Base-by-base conservation (phyloP, 139 green algal species). In the Chlorella vulgaris region DNA sequence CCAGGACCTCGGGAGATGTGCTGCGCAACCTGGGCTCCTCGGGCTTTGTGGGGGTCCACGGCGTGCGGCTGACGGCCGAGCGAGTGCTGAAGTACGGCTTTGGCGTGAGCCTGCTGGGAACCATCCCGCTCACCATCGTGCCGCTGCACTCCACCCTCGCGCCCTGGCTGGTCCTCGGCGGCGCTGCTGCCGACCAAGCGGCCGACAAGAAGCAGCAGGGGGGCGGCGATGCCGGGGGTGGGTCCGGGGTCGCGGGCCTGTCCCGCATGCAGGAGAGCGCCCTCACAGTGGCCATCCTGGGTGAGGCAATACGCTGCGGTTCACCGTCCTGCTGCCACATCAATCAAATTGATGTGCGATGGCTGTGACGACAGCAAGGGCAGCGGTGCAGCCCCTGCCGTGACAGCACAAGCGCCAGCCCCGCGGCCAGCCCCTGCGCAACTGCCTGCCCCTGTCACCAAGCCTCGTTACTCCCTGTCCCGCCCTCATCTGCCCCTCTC, bases 11-110 rank as follows among this genome's bases (percentile, higher is more conserved):
- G 35, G 93, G 93, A 21, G 93, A 97, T 78, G 71, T 97, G 67
- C 86, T 97, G 61, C 86, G 93, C 8, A 97, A 96, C 87, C 87
- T 97, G 47, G 92, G 92, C n/a, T n/a, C n/a, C n/a, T n/a, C n/a
- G 21, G 90, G 87, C n/a, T n/a, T n/a, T n/a, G 51, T 81, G 18
- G 38, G 84, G 24, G 74, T 83, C 33, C 63, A 74, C 10, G 89
- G 89, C 24, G 28, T 93, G 51, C 74, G 90, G 0, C 89, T 88
- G 5, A 82, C 88, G 2, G 94, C 93, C 40, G 92, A 95, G 85
- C 87, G 90, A 1, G 80, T 91, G 15, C 83, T 97, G 40, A 95
- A 95, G 85, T 75, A 94, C 28, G 77, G 77, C 28, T 97, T 92
- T 42, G 93, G 92, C 55, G 65, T 96, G 43, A 90, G 87, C 22